Conservation (phyloP, 306 rosid species). For the Prunus padus region DNA sequence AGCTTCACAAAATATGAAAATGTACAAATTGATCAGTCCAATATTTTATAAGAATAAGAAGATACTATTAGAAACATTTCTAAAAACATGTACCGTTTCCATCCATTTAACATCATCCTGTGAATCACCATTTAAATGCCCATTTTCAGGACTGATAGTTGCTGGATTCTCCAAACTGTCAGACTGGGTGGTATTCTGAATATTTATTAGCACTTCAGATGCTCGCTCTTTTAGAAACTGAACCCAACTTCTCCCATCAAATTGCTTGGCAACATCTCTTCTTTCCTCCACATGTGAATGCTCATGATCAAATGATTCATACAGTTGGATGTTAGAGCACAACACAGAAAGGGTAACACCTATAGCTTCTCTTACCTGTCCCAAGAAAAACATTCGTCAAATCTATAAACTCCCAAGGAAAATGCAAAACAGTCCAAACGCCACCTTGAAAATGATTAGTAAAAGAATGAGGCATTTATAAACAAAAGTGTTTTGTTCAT, state of each 20-base stretch:
- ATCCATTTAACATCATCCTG: slow-evolving; percentile 91
- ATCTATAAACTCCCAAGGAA: neutral
- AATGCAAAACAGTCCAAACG: neutral
- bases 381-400: slow-evolving; percentile 31
- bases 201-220: slow-evolving; percentile 62
- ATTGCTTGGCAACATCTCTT: slow-evolving; percentile 36
- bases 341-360: slow-evolving; percentile 84
- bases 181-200: slow-evolving; percentile 71
- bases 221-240: slow-evolving; percentile 56
- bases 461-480: neutral
- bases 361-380: slow-evolving; percentile 90
- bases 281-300: slow-evolving; percentile 34
- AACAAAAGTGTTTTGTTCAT: neutral
- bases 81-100: slow-evolving; percentile 78
- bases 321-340: slow-evolving; percentile 87
- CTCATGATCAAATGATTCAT: slow-evolving; percentile 52
- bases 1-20: slow-evolving; percentile 54
- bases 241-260: slow-evolving; percentile 74
- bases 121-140: slow-evolving; percentile 64
- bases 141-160: slow-evolving; percentile 57
- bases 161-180: slow-evolving; percentile 47
- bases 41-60: slow-evolving; percentile 21
- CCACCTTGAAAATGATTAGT: neutral
- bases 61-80: slow-evolving; percentile 13
- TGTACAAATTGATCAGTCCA: slow-evolving; percentile 27